phyloP scores from a whole-genome alignment of 169 alveolate genomes.

The Eimeria praecox region DNA sequence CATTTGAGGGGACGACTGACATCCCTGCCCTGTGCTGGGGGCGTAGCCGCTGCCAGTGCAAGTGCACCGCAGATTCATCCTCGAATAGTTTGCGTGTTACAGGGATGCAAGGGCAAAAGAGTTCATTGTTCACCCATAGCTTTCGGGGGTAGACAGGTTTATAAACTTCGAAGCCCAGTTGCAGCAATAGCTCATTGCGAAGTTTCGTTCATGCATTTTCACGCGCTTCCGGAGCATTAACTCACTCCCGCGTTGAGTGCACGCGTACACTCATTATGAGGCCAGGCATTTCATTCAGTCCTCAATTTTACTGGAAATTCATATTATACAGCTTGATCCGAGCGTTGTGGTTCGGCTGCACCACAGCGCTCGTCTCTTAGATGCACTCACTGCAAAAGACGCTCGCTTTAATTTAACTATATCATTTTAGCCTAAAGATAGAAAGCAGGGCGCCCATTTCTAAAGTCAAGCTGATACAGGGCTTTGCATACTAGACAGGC shows the following conservation, averaged over 20 bases:
- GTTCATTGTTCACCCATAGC: background rate
- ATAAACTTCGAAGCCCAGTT: background rate
- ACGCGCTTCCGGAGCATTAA: background rate
- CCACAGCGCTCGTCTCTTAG: background rate
- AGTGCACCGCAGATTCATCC: background rate
- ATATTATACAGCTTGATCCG: background rate
- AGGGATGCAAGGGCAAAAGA: background rate
- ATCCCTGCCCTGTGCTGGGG: background rate
- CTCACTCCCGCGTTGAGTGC: background rate
- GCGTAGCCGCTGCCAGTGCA: background rate
- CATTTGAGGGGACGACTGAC: background rate
- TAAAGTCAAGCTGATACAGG: background rate
- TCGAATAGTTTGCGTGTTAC: background rate
- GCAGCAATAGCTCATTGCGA: background rate
- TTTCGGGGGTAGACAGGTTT: background rate
- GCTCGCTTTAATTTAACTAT: background rate
- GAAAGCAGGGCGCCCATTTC: background rate
- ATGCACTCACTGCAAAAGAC: background rate
- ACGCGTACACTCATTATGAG: background rate
- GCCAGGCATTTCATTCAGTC: background rate
- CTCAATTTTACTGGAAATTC: background rate
- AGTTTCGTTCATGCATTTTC: background rate
- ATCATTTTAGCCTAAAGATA: background rate
- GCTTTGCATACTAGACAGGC: background rate
- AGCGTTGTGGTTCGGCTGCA: background rate